Evolutionary conservation across 2,329 filamentous ascomycete species (phyloP), one percentile per base, ranked within the genome.

Genomic region (Aspergillus caelatus): DNA sequence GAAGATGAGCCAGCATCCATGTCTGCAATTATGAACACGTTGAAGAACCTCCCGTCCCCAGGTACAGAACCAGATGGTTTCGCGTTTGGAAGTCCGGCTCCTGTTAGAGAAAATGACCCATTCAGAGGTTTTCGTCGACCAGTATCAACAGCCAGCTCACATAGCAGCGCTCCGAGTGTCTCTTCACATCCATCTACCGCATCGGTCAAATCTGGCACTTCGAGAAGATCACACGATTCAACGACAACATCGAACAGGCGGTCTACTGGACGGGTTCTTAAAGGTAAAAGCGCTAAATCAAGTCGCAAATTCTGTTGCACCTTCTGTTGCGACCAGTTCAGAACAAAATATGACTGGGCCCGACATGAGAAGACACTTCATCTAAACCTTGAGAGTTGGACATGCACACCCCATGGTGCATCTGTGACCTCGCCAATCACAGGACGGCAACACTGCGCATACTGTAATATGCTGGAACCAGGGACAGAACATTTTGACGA

Each of bases 391-490:
- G 69, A 71, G 43, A 58, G 21, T 0, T 73, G 71, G 71, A 19
- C 54, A 0, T 72, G 70, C 28, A 57, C 70, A 1, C 70, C 70
- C 1, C 53, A 61, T 57, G 71, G 70, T 16, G 67, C 60, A 9
- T 45, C 55, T 28, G 56, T 62, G 9, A 2, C 61, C 14, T 62
- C 62, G 0, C 36, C 57, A 6, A 34, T 62, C 3, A 67, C 68
- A 0, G 65, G 61, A 7, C 58, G 64, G 9, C 23, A n/a, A 16
- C 68, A 68, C 26, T 86, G 84, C 64, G 82, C 82, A 0, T 86
- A 83, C 69, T 86, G 84, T 66, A 78, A 81, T 48, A 71, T 71
- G 4, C 63, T 81, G n/a, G 79, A 85, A 43, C 83, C 83, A 0
- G 77, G 73, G 1, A 62, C 74, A 8, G 79, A 81, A 2, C 84